Percentiles rank a stretch among this genome's conserved stretches.
Evolutionary conservation across 2,329 filamentous ascomycete genomes (phyloP).

Genomic region (Botrytis medusae): DNA sequence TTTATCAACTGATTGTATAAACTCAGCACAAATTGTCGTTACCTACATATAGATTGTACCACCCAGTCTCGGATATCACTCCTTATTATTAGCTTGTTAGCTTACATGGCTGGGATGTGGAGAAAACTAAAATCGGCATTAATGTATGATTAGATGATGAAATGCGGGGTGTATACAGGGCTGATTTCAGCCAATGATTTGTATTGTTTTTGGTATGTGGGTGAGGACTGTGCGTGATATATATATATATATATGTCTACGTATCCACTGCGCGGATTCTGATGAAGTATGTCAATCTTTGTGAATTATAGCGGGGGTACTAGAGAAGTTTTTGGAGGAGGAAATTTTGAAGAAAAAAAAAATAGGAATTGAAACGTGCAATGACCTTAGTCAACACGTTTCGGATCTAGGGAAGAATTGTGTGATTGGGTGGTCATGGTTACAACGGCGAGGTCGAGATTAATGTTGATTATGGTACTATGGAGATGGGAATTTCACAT

Average conservation of each 20-base stretch:
- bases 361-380: neutral
- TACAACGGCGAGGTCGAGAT: neutral
- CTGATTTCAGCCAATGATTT: neutral
- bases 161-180: neutral
- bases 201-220: neutral
- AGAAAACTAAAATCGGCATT: constrained; percentile 1
- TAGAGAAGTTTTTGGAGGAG: neutral
- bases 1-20: neutral
- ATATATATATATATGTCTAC: no score
- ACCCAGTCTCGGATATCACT: neutral
- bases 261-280: neutral
- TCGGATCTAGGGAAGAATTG: neutral
- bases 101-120: neutral
- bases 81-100: neutral
- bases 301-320: neutral
- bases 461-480: neutral
- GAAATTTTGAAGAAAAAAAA: neutral
- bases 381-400: neutral
- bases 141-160: constrained; percentile 4
- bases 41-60: neutral
- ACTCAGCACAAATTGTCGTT: neutral
- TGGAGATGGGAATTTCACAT: neutral
- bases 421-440: accelerated
- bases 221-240: neutral
- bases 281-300: neutral